These are phyloP conservation scores for Zasmidium angulare DNA, from an alignment of 2,329 filamentous ascomycete genomes.

Conservation along the genomic window DNA sequence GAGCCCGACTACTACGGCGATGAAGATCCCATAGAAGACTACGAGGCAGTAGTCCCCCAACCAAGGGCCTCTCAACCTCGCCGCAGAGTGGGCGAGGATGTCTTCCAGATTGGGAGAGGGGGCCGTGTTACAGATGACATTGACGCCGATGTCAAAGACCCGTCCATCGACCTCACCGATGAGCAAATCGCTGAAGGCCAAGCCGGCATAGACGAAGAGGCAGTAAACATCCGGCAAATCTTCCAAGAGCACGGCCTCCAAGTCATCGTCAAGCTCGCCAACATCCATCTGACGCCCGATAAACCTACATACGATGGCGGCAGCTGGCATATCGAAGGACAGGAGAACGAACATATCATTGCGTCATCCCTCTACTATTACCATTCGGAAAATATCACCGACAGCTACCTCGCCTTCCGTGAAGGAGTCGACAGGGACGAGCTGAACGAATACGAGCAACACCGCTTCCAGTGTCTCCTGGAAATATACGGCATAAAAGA, in stretches of 20 bases:
- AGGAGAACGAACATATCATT: constrained; percentile 62
- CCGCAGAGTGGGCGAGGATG: background rate
- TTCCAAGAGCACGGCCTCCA: constrained; percentile 56
- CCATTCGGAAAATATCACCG: constrained; percentile 59
- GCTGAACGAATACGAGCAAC: constrained; percentile 8
- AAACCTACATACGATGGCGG: constrained; percentile 56
- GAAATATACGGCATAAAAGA: constrained; percentile 28
- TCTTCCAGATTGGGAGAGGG: background rate
- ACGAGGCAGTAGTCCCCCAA: background rate
- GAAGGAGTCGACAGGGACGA: constrained; percentile 26
- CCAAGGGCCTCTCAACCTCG: background rate
- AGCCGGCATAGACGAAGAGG: background rate
- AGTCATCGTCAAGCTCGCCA: constrained; percentile 63
- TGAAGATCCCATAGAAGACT: background rate
- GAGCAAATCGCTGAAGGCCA: background rate
- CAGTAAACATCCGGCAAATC: constrained; percentile 25
- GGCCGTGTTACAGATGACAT: background rate
- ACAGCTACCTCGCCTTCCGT: constrained; percentile 53
- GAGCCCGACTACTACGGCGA: background rate
- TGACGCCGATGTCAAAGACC: background rate
- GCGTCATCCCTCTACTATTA: constrained; percentile 64
- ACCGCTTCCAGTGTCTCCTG: constrained; percentile 21
- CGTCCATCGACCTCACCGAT: background rate
- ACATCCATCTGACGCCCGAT: constrained; percentile 59
- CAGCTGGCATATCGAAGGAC: constrained; percentile 51